phyloP scores from a whole-genome alignment of 2,329 filamentous ascomycete genomes.

The Coleophoma eucalyptorum region DNA sequence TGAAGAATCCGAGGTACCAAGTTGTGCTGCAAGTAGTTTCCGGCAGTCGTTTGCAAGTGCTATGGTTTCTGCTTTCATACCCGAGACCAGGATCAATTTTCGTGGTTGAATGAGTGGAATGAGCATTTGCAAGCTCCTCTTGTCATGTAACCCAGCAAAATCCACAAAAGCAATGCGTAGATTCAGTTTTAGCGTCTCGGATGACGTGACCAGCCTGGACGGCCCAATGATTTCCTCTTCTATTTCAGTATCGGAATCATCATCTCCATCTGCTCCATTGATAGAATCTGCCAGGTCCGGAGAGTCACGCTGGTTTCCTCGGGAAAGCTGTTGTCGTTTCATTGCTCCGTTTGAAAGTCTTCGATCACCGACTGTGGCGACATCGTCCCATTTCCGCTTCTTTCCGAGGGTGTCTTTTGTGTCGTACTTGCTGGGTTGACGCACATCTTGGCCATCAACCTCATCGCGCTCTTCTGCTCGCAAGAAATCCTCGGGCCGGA shows the following conservation, averaged over 20 bases:
- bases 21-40: conserved; percentile 51
- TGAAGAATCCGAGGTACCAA: conserved; percentile 39
- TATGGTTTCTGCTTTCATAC: conserved; percentile 73
- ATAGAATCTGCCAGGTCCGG: conserved; percentile 38
- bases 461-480: conserved; percentile 88
- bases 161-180: conserved; percentile 84
- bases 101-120: conserved; percentile 91
- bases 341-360: conserved; percentile 39
- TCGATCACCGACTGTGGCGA: conserved; percentile 38
- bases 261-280: conserved; percentile 45
- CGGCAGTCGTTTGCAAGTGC: conserved; percentile 77
- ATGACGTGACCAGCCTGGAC: conserved; percentile 67
- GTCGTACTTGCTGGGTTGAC: conserved; percentile 43
- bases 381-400: conserved; percentile 91
- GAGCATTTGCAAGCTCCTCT: conserved; percentile 88
- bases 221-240: conserved; percentile 59
- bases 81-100: conserved; percentile 89
- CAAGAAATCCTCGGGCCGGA: conserved; percentile 89
- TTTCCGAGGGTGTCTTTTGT: conserved; percentile 69
- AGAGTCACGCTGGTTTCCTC: conserved; percentile 24
- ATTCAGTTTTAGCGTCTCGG: conserved; percentile 62
- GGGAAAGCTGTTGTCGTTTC: conserved; percentile 55
- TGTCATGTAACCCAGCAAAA: conserved; percentile 89
- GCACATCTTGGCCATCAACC: conserved; percentile 61
- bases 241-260: conserved; percentile 53